Conservation (phyloP, 257 asterid species). For the Mentha longifolia region DNA sequence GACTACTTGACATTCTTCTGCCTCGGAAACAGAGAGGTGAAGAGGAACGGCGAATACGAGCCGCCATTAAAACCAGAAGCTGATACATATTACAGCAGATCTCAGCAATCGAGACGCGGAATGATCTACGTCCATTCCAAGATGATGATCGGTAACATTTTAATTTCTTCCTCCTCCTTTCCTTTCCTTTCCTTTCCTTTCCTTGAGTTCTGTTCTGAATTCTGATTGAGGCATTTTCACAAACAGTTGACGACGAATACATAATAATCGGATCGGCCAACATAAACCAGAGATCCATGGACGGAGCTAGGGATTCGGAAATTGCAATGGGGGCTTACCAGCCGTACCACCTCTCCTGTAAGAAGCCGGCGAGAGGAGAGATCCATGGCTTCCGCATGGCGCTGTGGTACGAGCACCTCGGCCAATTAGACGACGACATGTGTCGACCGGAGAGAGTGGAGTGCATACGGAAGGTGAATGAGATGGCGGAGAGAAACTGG, state of each 20-base stretch:
- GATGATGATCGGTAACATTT: constrained; percentile 40
- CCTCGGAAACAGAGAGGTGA: constrained; percentile 40
- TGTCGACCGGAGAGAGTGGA: constrained; percentile 33
- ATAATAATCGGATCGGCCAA: constrained; percentile 47
- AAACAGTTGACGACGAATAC: constrained; percentile 43
- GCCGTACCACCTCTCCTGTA: constrained; percentile 39
- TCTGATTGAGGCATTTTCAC: too few relatives aligned
- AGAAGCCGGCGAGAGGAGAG: constrained; percentile 39
- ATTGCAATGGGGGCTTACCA: constrained; percentile 48
- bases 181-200: too few relatives aligned
- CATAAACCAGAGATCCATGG: constrained; percentile 48
- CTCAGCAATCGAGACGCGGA: constrained; percentile 40
- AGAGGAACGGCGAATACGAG: constrained; percentile 39
- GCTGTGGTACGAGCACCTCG: constrained; percentile 43
- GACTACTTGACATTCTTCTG: constrained; percentile 49
- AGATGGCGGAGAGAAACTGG: constrained; percentile 38
- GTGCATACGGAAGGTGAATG: constrained; percentile 41
- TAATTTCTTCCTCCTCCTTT: too few relatives aligned
- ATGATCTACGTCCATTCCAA: constrained; percentile 48
- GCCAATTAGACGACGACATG: constrained; percentile 33
- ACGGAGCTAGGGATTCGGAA: constrained; percentile 42
- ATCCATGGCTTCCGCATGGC: constrained; percentile 44
- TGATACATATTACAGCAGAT: constrained; percentile 27
- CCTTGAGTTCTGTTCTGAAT: too few relatives aligned
- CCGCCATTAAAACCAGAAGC: constrained; percentile 41